Evolutionary conservation across 768 basidiomycete species (phyloP).

Genomic region (Paxillus ammoniavirescens): DNA sequence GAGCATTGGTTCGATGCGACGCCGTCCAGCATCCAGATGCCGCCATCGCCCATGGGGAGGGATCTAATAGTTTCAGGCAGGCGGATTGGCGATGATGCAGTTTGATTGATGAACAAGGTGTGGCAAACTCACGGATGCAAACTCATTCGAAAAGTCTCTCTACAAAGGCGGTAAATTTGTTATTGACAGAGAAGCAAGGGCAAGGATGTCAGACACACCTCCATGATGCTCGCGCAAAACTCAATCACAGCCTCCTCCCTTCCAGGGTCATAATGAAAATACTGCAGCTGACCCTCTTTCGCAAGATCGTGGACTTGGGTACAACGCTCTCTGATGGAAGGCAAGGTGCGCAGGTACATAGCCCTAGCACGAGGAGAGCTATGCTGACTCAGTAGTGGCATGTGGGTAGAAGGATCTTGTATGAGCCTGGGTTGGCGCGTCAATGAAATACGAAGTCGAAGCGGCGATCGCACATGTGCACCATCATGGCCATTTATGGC

Average conservation of each 20-base stretch:
- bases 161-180: conserved; percentile 27
- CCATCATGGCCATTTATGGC: background rate
- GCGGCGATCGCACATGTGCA: conserved; percentile 1
- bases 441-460: background rate
- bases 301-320: conserved; percentile 76
- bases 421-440: background rate
- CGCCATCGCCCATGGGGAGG: conserved; percentile 89
- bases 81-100: background rate
- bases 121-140: conserved; percentile 49
- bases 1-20: conserved; percentile 63
- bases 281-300: conserved; percentile 68
- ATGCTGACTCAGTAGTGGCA: conserved; percentile 7
- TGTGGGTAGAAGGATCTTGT: background rate
- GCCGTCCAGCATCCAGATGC: conserved; percentile 71
- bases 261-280: conserved; percentile 83
- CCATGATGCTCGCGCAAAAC: conserved; percentile 77
- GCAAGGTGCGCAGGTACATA: conserved; percentile 78
- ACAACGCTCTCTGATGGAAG: conserved; percentile 89
- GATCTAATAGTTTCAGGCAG: conserved; percentile 49
- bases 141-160: conserved; percentile 80
- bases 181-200: background rate
- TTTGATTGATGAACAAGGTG: background rate
- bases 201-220: conserved; percentile 44
- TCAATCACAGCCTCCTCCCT: conserved; percentile 66
- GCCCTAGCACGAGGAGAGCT: conserved; percentile 31